These are phyloP conservation scores for Nakataea oryzae DNA, from an alignment of 2,329 filamentous ascomycete species.

Conservation along the genomic window DNA sequence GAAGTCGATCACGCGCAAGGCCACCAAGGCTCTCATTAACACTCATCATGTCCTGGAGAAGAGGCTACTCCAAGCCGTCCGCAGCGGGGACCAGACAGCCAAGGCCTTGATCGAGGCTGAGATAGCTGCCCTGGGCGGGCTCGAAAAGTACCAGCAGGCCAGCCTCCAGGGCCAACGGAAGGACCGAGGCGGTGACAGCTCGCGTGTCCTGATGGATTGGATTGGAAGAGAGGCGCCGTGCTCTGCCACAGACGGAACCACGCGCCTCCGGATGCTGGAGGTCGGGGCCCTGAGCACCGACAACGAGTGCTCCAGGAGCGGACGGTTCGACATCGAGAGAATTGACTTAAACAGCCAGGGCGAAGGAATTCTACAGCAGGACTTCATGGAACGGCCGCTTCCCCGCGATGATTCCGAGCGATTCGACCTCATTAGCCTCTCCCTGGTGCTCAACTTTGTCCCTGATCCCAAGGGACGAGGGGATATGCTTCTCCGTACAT, in stretches of 20 bases:
- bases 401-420: constrained; percentile 49
- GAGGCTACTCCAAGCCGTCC: constrained; percentile 42
- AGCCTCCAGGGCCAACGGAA: constrained; percentile 58
- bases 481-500: constrained; percentile 72
- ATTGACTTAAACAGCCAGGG: constrained; percentile 89
- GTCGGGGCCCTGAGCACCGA: constrained; percentile 76
- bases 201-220: constrained; percentile 54
- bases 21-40: constrained; percentile 55
- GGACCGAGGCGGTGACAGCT: constrained; percentile 59
- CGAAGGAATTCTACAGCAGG: constrained; percentile 71
- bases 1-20: constrained; percentile 52
- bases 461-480: constrained; percentile 66
- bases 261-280: constrained; percentile 61
- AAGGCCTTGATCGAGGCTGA: constrained; percentile 36
- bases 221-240: constrained; percentile 22
- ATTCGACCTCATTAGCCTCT: constrained; percentile 88
- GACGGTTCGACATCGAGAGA: constrained; percentile 61
- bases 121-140: constrained; percentile 47
- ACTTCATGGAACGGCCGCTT: constrained; percentile 84
- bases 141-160: constrained; percentile 54
- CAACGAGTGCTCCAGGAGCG: constrained; percentile 73
- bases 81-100: constrained; percentile 39
- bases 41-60: constrained; percentile 57
- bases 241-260: constrained; percentile 7
- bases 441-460: constrained; percentile 89